A percentile compares a stretch with the other conserved stretches of the same genome.
phyloP scores from a whole-genome alignment of 768 basidiomycete genomes.

The Termitomyces sp. region DNA sequence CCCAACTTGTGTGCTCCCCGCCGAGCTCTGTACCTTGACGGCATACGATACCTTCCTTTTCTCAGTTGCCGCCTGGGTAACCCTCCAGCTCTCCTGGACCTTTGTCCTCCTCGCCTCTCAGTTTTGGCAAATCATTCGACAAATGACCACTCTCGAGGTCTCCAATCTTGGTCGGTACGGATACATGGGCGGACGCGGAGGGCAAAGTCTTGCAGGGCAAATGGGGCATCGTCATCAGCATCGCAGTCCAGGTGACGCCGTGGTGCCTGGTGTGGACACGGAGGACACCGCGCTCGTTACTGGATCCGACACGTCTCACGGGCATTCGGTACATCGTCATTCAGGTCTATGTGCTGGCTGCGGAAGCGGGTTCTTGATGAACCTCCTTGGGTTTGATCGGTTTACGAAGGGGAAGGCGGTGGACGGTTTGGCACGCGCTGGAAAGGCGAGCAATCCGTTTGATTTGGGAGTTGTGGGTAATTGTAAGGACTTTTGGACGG shows the following conservation, averaged over 20 bases:
- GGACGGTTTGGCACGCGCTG: slow-evolving; percentile 74
- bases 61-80: slow-evolving; percentile 76
- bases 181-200: slow-evolving; percentile 91
- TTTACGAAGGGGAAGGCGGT: slow-evolving; percentile 91
- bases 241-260: slow-evolving; percentile 11
- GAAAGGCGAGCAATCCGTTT: slow-evolving; percentile 85
- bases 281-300: slow-evolving; percentile 39
- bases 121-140: slow-evolving; percentile 86
- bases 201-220: slow-evolving; percentile 59
- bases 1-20: slow-evolving; percentile 63
- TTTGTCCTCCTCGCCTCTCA: slow-evolving; percentile 80
- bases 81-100: slow-evolving; percentile 95
- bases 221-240: slow-evolving; percentile 69
- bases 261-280: slow-evolving; percentile 39
- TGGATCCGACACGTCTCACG: slow-evolving; percentile 14
- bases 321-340: slow-evolving; percentile 38
- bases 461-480: slow-evolving; percentile 74
- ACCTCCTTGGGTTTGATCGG: slow-evolving; percentile 87
- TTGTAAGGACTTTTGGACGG: slow-evolving; percentile 93
- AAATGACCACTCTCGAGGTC: slow-evolving; percentile 96
- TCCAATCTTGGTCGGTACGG: slow-evolving; percentile 93
- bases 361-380: slow-evolving; percentile 72
- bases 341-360: slow-evolving; percentile 35
- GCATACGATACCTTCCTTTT: slow-evolving; percentile 80
- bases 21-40: slow-evolving; percentile 63